Evolutionary conservation across 345 rosid genomes (phyloP).

Genomic region (Cardiospermum halicacabum): DNA sequence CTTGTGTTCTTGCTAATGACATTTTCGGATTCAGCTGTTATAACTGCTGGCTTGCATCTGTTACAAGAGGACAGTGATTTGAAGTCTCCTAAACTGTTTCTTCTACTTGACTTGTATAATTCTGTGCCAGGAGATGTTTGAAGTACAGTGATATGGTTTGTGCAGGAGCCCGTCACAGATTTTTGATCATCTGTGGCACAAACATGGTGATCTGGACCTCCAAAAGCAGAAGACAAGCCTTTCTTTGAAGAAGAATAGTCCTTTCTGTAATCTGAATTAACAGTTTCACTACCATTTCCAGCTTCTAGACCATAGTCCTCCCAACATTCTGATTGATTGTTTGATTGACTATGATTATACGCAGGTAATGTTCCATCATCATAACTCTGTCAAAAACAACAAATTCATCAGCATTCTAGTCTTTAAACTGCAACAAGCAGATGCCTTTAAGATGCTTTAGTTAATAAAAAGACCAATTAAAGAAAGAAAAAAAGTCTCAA

Average conservation of each 20-base stretch:
- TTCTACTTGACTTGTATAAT: constrained; percentile 39
- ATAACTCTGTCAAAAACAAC: constrained; percentile 61
- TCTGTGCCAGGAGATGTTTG: constrained; percentile 44
- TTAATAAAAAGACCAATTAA: too few species aligned
- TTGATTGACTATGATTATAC: constrained; percentile 34
- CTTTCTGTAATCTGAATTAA: constrained; percentile 50
- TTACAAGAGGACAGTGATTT: constrained; percentile 70
- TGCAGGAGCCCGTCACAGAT: constrained; percentile 38
- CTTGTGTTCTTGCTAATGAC: constrained; percentile 28
- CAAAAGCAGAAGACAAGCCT: constrained; percentile 36
- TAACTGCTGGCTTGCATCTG: constrained; percentile 52
- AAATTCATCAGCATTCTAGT: background rate
- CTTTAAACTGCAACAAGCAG: background rate
- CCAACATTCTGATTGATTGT: constrained; percentile 64
- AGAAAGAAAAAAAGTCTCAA: background rate
- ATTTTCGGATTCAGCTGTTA: constrained; percentile 33
- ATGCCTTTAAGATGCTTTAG: too few species aligned
- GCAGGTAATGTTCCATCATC: constrained; percentile 61
- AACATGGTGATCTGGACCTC: constrained; percentile 36
- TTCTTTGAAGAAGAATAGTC: constrained; percentile 52
- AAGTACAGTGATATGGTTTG: constrained; percentile 33
- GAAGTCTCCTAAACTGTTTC: constrained; percentile 56
- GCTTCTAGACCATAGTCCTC: constrained; percentile 55
- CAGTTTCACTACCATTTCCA: constrained; percentile 38
- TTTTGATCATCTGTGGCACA: constrained; percentile 57